Percentiles rank a stretch among this genome's conserved stretches.
phyloP scores from a whole-genome alignment of 352 stramenopile species.

The Phytophthora pinifolia region DNA sequence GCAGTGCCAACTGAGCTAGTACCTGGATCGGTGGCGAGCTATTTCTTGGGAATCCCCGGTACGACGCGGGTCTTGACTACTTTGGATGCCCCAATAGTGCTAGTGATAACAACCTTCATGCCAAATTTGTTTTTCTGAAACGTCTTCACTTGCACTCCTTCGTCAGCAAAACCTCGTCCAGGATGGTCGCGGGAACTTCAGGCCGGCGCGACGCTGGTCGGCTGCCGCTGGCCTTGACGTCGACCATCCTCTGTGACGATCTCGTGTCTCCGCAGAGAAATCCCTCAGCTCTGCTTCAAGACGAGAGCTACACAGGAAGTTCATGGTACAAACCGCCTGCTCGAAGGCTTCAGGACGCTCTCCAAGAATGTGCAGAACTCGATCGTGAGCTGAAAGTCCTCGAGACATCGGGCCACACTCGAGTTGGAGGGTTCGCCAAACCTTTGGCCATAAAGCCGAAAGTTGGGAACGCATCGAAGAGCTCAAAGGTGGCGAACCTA shows the following conservation, averaged over 20 bases:
- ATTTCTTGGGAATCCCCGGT: no score
- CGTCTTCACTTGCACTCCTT: background rate
- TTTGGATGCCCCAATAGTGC: no score
- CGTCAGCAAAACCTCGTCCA: background rate
- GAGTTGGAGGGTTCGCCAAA: slow-evolving; percentile 61
- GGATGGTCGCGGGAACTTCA: slow-evolving; percentile 14
- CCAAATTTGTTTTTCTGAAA: no score
- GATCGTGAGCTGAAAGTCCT: slow-evolving; percentile 63
- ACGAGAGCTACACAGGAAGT: background rate
- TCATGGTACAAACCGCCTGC: slow-evolving; percentile 25
- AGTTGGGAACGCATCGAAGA: background rate
- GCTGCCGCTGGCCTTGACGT: slow-evolving; percentile 18
- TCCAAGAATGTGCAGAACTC: slow-evolving; percentile 26
- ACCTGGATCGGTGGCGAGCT: no score
- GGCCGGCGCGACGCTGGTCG: slow-evolving; percentile 17
- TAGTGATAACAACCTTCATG: no score
- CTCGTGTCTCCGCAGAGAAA: slow-evolving; percentile 23
- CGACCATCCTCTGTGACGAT: slow-evolving; percentile 19
- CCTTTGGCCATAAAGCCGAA: slow-evolving; percentile 37
- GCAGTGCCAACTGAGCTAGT: no score
- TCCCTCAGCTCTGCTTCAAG: slow-evolving; percentile 2
- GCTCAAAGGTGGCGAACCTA: background rate
- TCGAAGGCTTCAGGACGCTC: slow-evolving; percentile 22
- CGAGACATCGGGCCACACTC: slow-evolving; percentile 58
- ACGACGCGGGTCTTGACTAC: no score